phyloP scores from a whole-genome alignment of 1,284 basidiomycete genomes.

The Gomphus bonarii region DNA sequence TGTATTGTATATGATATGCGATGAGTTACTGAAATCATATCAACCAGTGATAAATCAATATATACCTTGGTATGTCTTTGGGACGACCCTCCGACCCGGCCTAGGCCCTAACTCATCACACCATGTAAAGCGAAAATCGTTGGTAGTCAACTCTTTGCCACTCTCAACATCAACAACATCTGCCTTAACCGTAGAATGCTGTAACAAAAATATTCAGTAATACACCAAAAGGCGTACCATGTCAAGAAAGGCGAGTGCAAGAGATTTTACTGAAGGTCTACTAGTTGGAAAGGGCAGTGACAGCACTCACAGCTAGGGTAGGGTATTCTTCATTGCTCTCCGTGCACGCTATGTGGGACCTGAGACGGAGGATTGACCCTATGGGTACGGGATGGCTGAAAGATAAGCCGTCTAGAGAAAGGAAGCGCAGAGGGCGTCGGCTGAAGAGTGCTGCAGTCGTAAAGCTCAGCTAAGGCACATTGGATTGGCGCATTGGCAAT shows the following conservation, averaged over 20 bases:
- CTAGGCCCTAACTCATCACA: slow-evolving; percentile 31
- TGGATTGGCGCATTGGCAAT: too few species aligned
- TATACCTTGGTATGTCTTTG: slow-evolving; percentile 59
- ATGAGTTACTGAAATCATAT: background rate
- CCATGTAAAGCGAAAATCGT: slow-evolving; percentile 67
- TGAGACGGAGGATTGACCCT: slow-evolving; percentile 66
- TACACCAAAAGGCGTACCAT: background rate
- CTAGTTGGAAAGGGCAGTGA: too few species aligned
- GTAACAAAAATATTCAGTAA: background rate
- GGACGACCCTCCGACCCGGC: slow-evolving; percentile 48
- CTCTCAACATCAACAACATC: slow-evolving; percentile 69
- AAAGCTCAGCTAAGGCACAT: slow-evolving; percentile 53
- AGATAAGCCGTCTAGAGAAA: slow-evolving; percentile 69
- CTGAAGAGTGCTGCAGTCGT: slow-evolving; percentile 66
- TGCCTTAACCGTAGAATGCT: slow-evolving; percentile 68
- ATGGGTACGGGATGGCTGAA: slow-evolving; percentile 77
- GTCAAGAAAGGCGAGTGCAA: background rate
- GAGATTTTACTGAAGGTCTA: too few species aligned
- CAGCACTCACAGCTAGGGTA: slow-evolving; percentile 44
- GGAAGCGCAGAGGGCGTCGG: slow-evolving; percentile 56
- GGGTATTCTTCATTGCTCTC: slow-evolving; percentile 32
- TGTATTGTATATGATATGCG: background rate
- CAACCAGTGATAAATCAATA: background rate
- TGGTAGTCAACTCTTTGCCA: slow-evolving; percentile 56
- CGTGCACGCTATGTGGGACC: slow-evolving; percentile 56